Conservation (phyloP, 805 yeast genomes). For the Clavispora fructus region DNA sequence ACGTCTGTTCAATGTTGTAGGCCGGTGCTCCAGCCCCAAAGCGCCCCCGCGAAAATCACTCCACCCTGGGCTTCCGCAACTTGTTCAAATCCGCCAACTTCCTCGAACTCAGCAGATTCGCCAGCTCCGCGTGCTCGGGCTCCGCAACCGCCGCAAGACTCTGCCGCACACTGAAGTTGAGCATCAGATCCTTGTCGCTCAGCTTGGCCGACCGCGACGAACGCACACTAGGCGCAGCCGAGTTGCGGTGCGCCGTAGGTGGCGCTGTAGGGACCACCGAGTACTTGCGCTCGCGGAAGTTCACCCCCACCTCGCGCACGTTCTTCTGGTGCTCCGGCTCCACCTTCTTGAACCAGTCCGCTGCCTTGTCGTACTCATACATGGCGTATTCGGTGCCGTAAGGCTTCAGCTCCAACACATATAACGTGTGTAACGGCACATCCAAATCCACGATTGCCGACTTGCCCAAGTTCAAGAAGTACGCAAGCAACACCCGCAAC, state of each 20-base stretch:
- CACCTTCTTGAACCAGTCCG: slow-evolving; percentile 74
- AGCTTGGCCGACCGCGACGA: neutral
- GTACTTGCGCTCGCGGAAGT: slow-evolving; percentile 62
- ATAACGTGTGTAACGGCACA: slow-evolving; percentile 88
- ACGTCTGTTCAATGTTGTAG: too few relatives aligned
- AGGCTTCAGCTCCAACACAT: slow-evolving; percentile 86
- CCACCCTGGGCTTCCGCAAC: slow-evolving; percentile 20
- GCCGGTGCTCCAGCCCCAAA: too few relatives aligned
- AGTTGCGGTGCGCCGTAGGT: slow-evolving; percentile 16
- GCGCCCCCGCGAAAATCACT: too few relatives aligned
- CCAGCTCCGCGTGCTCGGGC: slow-evolving; percentile 4
- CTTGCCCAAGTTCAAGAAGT: slow-evolving; percentile 76
- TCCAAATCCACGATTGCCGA: slow-evolving; percentile 84
- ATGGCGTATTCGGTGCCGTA: slow-evolving; percentile 93
- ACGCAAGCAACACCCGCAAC: slow-evolving; percentile 79
- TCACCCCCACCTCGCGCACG: slow-evolving; percentile 66
- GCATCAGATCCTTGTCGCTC: neutral
- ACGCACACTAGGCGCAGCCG: slow-evolving; percentile 11
- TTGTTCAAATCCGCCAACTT: slow-evolving; percentile 27
- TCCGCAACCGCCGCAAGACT: slow-evolving; percentile 17
- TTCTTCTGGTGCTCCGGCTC: slow-evolving; percentile 51
- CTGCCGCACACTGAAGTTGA: slow-evolving; percentile 21
- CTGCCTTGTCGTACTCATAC: slow-evolving; percentile 76
- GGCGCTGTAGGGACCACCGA: slow-evolving; percentile 79
- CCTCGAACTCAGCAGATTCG: slow-evolving; percentile 16